Percentiles rank a stretch among this genome's conserved stretches.
These are phyloP conservation scores for Cladosporium sp. DNA, from an alignment of 2,329 filamentous ascomycete species.

Conservation along the genomic window DNA sequence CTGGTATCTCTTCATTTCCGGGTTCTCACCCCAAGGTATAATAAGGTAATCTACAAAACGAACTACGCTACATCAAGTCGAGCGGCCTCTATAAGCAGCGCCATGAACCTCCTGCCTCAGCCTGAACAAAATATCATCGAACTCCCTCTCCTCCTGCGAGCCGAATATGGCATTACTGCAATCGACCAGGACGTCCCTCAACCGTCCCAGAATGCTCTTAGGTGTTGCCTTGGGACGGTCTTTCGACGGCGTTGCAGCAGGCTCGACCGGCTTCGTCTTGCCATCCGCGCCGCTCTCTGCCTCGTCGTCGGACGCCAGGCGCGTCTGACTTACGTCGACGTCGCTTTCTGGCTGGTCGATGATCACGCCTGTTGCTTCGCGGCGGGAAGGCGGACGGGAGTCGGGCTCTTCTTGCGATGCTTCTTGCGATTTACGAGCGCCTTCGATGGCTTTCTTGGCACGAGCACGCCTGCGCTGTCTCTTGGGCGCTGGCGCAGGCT, in stretches of 20 bases:
- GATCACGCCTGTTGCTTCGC: constrained; percentile 1
- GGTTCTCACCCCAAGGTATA: too few species aligned
- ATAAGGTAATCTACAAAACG: too few species aligned
- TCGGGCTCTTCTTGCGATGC: constrained; percentile 13
- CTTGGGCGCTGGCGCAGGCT: constrained; percentile 19
- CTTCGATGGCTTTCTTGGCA: constrained; percentile 3
- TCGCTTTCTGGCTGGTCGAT: not conserved
- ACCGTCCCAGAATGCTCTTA: constrained; percentile 47
- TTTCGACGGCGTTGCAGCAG: constrained; percentile 11
- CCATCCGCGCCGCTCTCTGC: not conserved
- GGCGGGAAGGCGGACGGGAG: constrained; percentile 13
- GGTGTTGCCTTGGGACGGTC: constrained; percentile 23
- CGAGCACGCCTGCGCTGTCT: constrained; percentile 10
- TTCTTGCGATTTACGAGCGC: constrained; percentile 20
- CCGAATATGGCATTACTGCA: constrained; percentile 56
- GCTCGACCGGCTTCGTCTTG: not conserved
- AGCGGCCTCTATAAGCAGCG: constrained; percentile 42
- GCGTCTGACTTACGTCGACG: constrained; percentile 1
- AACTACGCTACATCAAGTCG: too few species aligned
- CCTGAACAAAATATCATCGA: constrained; percentile 76
- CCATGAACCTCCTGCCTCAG: constrained; percentile 68
- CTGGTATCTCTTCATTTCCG: too few species aligned
- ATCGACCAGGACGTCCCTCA: constrained; percentile 53
- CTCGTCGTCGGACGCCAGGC: not conserved
- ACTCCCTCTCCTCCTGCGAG: constrained; percentile 58